Evolutionary conservation across 2,329 filamentous ascomycete genomes (phyloP).

Genomic region (Trichoderma sp.): DNA sequence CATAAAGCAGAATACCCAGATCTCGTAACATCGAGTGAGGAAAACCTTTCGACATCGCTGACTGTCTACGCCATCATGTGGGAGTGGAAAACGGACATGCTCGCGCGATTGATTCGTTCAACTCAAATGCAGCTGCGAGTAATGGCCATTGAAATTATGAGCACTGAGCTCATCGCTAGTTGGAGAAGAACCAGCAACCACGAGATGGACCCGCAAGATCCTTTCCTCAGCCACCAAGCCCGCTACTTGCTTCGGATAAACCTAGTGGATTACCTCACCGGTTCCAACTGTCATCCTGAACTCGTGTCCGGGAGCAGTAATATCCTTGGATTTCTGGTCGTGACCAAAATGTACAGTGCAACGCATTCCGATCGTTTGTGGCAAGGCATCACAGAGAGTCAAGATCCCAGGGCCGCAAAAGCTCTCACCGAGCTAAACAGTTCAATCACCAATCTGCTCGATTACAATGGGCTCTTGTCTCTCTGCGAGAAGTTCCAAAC

Average conservation of each 20-base stretch:
- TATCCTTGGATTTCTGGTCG: slow-evolving; percentile 82
- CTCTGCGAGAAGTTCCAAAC: slow-evolving; percentile 70
- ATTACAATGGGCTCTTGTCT: slow-evolving; percentile 57
- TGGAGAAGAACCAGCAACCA: slow-evolving; percentile 61
- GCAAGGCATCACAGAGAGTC: slow-evolving; percentile 77
- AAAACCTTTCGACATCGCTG: slow-evolving; percentile 39
- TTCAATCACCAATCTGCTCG: slow-evolving; percentile 51
- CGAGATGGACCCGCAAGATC: slow-evolving; percentile 41
- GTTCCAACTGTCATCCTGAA: slow-evolving; percentile 88
- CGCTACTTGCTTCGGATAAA: slow-evolving; percentile 68
- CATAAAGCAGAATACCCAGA: slow-evolving; percentile 38
- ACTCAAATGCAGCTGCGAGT: slow-evolving; percentile 90
- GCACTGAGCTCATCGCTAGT: slow-evolving; percentile 65
- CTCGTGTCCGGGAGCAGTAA: slow-evolving; percentile 80
- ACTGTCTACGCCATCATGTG: slow-evolving; percentile 55
- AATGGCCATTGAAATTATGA: slow-evolving; percentile 74
- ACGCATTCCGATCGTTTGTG: slow-evolving; percentile 79
- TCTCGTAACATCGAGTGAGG: background rate
- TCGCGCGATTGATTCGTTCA: slow-evolving; percentile 74
- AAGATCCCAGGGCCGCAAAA: slow-evolving; percentile 81
- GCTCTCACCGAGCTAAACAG: slow-evolving; percentile 70
- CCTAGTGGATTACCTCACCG: slow-evolving; percentile 83
- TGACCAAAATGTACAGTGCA: slow-evolving; percentile 71
- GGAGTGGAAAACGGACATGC: slow-evolving; percentile 69
- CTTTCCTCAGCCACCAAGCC: slow-evolving; percentile 67